A percentile compares a stretch with the other conserved stretches of the same genome.
Evolutionary conservation across 352 stramenopile species (phyloP).

Genomic region (Pythium vanterpoolii): DNA sequence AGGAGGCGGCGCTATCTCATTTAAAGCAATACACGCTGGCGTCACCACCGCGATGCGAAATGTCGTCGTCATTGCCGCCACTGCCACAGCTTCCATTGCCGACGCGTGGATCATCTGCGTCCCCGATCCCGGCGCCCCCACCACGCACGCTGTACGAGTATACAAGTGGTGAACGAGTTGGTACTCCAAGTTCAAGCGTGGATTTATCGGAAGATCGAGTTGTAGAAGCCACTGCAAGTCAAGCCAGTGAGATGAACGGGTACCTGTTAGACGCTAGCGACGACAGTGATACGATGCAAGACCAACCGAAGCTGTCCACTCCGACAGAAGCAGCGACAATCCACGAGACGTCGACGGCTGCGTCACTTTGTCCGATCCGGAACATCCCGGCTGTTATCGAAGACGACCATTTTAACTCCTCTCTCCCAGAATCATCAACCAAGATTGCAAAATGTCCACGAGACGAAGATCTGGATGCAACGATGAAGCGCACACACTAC

Average conservation of each 20-base stretch:
- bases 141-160: neutral
- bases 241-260: neutral
- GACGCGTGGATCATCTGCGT: neutral
- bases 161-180: neutral
- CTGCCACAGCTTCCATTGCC: neutral
- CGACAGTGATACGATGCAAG: neutral
- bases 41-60: neutral
- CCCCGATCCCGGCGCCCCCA: too few species aligned
- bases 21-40: neutral
- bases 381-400: neutral
- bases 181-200: neutral
- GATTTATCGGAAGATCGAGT: neutral
- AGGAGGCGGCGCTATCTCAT: neutral
- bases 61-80: neutral
- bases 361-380: neutral
- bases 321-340: neutral
- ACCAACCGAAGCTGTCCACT: neutral
- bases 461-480: neutral
- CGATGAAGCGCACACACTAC: constrained; percentile 10
- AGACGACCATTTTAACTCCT: neutral
- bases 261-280: neutral
- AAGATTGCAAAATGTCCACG: neutral
- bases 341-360: neutral
- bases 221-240: neutral
- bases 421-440: neutral